These are phyloP conservation scores for Reutealis trisperma DNA, from an alignment of 345 rosid genomes.

Conservation along the genomic window DNA sequence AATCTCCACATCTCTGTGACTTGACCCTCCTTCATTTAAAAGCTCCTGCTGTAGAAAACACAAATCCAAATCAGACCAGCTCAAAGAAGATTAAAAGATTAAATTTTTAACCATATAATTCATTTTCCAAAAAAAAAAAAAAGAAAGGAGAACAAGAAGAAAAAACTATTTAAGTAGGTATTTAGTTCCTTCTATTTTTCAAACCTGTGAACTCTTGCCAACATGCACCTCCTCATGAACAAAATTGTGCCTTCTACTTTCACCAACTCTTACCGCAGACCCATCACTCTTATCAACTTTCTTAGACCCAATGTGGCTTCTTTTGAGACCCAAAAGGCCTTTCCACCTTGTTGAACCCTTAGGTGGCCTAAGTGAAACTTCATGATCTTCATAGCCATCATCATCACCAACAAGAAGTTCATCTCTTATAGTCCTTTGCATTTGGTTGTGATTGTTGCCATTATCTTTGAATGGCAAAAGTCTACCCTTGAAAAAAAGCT, in stretches of 20 bases:
- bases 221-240: slow-evolving; percentile 24
- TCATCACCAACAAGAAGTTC: slow-evolving; percentile 68
- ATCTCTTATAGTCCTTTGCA: slow-evolving; percentile 81
- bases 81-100: neutral
- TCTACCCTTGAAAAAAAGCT: slow-evolving; percentile 90
- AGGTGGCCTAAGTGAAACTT: slow-evolving; percentile 55
- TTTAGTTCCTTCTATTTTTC: neutral
- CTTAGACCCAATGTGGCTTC: slow-evolving; percentile 71
- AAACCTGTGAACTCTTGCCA: slow-evolving; percentile 41
- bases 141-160: neutral
- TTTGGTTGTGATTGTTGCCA: slow-evolving; percentile 36
- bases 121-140: no score
- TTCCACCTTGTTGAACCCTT: slow-evolving; percentile 73
- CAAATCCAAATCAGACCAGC: slow-evolving; percentile 11
- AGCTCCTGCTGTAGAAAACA: slow-evolving; percentile 36
- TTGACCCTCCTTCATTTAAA: slow-evolving; percentile 50
- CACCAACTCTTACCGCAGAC: slow-evolving; percentile 34
- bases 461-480: slow-evolving; percentile 73
- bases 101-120: neutral
- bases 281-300: slow-evolving; percentile 49
- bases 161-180: no score
- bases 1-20: slow-evolving; percentile 65
- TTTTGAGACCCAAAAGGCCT: slow-evolving; percentile 79
- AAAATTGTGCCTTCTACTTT: slow-evolving; percentile 35
- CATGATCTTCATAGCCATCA: slow-evolving; percentile 24